A percentile compares a stretch with the other conserved stretches of the same genome.
Evolutionary conservation across 2,329 filamentous ascomycete genomes (phyloP).

Genomic region (Mollisia scopiformis): DNA sequence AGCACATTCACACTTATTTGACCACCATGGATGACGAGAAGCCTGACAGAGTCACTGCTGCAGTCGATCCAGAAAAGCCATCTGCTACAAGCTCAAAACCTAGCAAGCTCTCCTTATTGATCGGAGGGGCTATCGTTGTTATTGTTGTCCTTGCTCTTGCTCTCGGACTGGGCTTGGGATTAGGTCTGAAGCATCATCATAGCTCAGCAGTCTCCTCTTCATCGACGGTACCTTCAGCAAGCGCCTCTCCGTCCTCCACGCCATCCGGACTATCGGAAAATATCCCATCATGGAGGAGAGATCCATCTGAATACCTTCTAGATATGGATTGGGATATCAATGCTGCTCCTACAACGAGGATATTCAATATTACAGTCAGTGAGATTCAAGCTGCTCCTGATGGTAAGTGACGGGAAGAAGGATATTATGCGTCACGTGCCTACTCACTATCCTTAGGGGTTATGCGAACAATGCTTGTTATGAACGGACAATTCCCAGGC

Average conservation of each 20-base stretch:
- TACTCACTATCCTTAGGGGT: neutral
- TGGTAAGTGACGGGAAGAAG: slow-evolving; percentile 18
- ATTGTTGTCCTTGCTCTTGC: slow-evolving; percentile 19
- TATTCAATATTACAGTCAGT: slow-evolving; percentile 24
- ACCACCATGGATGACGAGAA: neutral
- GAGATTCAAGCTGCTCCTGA: slow-evolving; percentile 26
- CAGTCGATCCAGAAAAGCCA: neutral
- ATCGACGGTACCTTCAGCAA: neutral
- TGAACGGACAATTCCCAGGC: slow-evolving; percentile 70
- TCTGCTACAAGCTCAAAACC: neutral
- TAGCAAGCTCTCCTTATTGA: neutral
- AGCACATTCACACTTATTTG: neutral
- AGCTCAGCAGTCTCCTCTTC: neutral
- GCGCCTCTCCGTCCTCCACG: neutral
- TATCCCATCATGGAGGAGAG: slow-evolving; percentile 18
- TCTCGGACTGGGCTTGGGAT: slow-evolving; percentile 24
- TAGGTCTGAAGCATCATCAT: slow-evolving; percentile 24
- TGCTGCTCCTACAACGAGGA: slow-evolving; percentile 25
- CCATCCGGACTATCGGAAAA: neutral
- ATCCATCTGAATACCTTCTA: slow-evolving; percentile 22
- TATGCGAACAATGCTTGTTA: slow-evolving; percentile 37
- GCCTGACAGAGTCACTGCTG: neutral
- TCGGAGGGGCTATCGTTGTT: neutral
- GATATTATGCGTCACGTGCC: neutral
- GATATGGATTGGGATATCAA: slow-evolving; percentile 27